Evolutionary conservation across 208 protist genomes (phyloP).

Genomic region (Trypanosoma avium): DNA sequence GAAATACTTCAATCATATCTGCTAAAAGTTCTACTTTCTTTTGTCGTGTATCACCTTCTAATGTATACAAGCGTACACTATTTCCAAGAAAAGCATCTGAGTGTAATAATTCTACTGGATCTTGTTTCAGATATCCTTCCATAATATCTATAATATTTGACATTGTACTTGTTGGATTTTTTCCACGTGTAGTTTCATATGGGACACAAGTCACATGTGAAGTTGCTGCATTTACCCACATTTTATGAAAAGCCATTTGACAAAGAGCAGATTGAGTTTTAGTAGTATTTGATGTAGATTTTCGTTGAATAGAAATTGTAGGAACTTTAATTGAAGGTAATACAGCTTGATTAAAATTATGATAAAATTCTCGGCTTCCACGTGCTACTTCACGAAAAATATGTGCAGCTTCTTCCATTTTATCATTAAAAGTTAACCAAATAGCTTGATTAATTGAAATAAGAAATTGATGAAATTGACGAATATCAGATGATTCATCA

Average conservation of each 20-base stretch:
- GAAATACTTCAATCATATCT: constrained; percentile 76
- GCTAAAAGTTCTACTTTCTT: constrained; percentile 48
- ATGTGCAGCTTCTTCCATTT: constrained; percentile 37
- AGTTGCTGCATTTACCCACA: constrained; percentile 55
- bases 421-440: constrained; percentile 40
- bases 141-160: constrained; percentile 37
- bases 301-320: constrained; percentile 6
- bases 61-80: constrained; percentile 76
- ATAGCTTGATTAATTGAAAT: constrained; percentile 41
- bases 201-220: constrained; percentile 66
- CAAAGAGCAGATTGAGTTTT: constrained; percentile 16
- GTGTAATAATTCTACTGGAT: constrained; percentile 53
- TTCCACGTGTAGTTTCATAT: constrained; percentile 33
- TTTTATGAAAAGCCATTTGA: constrained; percentile 36
- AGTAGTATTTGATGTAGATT: background rate
- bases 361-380: constrained; percentile 17
- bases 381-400: constrained; percentile 37
- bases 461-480: constrained; percentile 33
- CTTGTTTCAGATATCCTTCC: constrained; percentile 56
- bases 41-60: constrained; percentile 45
- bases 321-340: background rate
- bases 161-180: constrained; percentile 28
- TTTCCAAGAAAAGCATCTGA: constrained; percentile 75
- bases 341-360: background rate
- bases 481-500: constrained; percentile 21